These are phyloP conservation scores for Vicia faba DNA, from an alignment of 306 rosid species.

Conservation along the genomic window DNA sequence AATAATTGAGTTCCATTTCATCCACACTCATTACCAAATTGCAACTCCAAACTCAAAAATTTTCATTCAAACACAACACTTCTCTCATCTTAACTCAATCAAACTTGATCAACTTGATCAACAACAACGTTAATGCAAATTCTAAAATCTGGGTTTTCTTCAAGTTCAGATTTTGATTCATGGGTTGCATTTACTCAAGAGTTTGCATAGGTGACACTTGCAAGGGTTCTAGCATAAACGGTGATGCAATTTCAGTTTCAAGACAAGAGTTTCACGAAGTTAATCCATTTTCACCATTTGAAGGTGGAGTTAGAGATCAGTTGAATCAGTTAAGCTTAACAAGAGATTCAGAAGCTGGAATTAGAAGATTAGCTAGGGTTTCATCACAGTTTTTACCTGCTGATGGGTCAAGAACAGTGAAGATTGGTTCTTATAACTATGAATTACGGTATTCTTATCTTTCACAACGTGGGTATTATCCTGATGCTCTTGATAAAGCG, in stretches of 20 bases:
- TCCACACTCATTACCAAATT: not conserved
- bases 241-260: slow-evolving; percentile 45
- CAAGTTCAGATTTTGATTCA: slow-evolving; percentile 34
- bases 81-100: not conserved
- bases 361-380: slow-evolving; percentile 86
- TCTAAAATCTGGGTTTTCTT: slow-evolving; percentile 38
- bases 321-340: slow-evolving; percentile 50
- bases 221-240: slow-evolving; percentile 50
- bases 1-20: slow-evolving; percentile 35
- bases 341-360: slow-evolving; percentile 75
- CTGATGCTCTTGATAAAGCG: slow-evolving; percentile 96
- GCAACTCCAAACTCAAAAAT: not conserved
- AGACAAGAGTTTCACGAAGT: slow-evolving; percentile 38
- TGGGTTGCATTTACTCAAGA: slow-evolving; percentile 94
- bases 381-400: slow-evolving; percentile 92
- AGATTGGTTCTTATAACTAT: slow-evolving; percentile 58
- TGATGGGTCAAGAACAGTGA: slow-evolving; percentile 72
- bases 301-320: slow-evolving; percentile 54
- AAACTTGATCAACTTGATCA: not conserved
- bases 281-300: slow-evolving; percentile 44
- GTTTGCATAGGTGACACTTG: slow-evolving; percentile 76
- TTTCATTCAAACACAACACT: not conserved
- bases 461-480: slow-evolving; percentile 94
- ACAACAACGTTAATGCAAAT: slow-evolving; percentile 44
- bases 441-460: slow-evolving; percentile 74